phyloP scores from a whole-genome alignment of 176 grass and related monocot genomes.

The Avena insularis region DNA sequence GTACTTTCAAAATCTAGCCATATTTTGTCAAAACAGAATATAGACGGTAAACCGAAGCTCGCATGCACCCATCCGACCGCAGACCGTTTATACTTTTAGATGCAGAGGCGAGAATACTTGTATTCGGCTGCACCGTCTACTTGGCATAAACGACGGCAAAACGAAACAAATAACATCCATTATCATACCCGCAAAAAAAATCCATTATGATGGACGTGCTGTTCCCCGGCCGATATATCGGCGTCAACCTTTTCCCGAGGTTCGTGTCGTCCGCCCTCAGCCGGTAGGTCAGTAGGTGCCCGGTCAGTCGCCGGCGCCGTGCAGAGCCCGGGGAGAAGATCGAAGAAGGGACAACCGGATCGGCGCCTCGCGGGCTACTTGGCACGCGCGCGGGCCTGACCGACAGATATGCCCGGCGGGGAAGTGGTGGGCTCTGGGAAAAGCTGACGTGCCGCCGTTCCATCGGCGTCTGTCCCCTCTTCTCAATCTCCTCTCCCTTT shows the following conservation, averaged over 20 bases:
- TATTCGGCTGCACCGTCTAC: no score
- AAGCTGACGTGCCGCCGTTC: slow-evolving; percentile 46
- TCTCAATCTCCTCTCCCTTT: neutral
- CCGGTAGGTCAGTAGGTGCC: slow-evolving; percentile 28
- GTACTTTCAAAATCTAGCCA: no score
- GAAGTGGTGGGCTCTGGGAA: slow-evolving; percentile 32
- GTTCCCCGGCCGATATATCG: slow-evolving; percentile 2
- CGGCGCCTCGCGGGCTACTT: neutral
- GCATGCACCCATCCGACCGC: no score
- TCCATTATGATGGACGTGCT: neutral
- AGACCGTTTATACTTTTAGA: no score
- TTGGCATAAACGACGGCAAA: no score
- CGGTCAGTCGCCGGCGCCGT: slow-evolving; percentile 28
- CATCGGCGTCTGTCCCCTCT: slow-evolving; percentile 20
- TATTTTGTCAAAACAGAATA: no score
- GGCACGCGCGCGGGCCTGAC: neutral
- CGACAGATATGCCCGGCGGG: slow-evolving; percentile 33
- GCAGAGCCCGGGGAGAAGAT: neutral
- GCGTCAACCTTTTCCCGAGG: neutral
- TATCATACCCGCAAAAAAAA: no score
- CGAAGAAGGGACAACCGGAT: neutral
- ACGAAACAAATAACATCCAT: no score
- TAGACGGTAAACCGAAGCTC: no score
- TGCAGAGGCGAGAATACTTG: no score
- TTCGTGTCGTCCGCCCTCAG: neutral